These are phyloP conservation scores for Boletus rufocinnamomeus DNA, from an alignment of 768 basidiomycete genomes.

Conservation along the genomic window DNA sequence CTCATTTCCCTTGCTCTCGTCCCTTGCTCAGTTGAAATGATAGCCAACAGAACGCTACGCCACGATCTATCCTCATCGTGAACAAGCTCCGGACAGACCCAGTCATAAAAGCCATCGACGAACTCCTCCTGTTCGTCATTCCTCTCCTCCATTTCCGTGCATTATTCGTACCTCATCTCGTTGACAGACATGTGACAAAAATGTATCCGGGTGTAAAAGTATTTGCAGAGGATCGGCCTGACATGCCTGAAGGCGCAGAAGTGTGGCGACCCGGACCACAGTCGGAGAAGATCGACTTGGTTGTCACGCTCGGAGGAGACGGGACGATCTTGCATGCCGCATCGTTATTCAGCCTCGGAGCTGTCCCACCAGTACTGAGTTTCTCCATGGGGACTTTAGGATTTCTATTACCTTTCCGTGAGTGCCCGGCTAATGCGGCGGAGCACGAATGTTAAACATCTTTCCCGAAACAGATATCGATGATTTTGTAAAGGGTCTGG, in stretches of 20 bases:
- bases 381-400: slow-evolving; percentile 82
- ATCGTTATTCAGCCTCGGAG: slow-evolving; percentile 85
- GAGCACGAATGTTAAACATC: slow-evolving; percentile 1
- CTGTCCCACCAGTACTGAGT: slow-evolving; percentile 81
- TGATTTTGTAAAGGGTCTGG: slow-evolving; percentile 77
- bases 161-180: background rate
- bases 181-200: slow-evolving; percentile 53
- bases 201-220: slow-evolving; percentile 63
- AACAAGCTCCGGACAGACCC: slow-evolving; percentile 81
- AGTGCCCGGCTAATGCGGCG: slow-evolving; percentile 33
- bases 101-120: slow-evolving; percentile 74
- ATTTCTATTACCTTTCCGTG: slow-evolving; percentile 92
- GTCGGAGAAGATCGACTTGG: slow-evolving; percentile 73
- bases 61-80: slow-evolving; percentile 70
- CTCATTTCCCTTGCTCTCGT: slow-evolving; percentile 7
- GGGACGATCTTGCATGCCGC: slow-evolving; percentile 95
- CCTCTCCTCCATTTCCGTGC: background rate
- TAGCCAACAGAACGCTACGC: slow-evolving; percentile 34
- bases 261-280: slow-evolving; percentile 59
- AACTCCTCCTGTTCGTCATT: slow-evolving; percentile 61
- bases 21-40: slow-evolving; percentile 29
- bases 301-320: slow-evolving; percentile 92
- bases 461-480: slow-evolving; percentile 68
- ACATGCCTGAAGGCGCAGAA: slow-evolving; percentile 63
- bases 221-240: slow-evolving; percentile 65